Evolutionary conservation across 2,329 filamentous ascomycete species (phyloP).

Genomic region (Fusarium sp.): DNA sequence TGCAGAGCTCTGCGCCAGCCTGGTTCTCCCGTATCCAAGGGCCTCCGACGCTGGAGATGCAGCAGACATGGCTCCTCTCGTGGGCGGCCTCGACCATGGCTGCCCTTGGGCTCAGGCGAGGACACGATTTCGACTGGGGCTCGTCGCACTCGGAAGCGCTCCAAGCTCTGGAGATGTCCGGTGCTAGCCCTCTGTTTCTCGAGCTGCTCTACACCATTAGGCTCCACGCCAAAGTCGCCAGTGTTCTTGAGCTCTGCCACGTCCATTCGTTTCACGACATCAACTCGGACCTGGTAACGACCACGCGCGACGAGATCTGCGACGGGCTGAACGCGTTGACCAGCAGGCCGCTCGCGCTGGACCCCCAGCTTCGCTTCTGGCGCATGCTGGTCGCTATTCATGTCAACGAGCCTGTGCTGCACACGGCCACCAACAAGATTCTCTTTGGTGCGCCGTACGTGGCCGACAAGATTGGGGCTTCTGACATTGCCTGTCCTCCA

Average conservation of each 20-base stretch:
- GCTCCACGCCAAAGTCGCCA: constrained; percentile 12
- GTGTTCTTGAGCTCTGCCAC: constrained; percentile 11
- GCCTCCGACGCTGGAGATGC: constrained; percentile 17
- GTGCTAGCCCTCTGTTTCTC: constrained; percentile 8
- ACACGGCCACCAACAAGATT: constrained; percentile 25
- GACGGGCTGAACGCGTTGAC: not conserved
- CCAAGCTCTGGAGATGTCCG: not conserved
- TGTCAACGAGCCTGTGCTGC: constrained; percentile 17
- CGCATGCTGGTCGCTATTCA: constrained; percentile 14
- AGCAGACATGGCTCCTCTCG: constrained; percentile 17
- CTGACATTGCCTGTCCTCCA: constrained; percentile 15
- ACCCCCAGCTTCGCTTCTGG: constrained; percentile 25
- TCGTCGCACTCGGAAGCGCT: constrained; percentile 20
- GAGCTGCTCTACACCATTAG: constrained; percentile 16
- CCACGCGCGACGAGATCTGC: not conserved
- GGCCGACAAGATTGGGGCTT: constrained; percentile 21
- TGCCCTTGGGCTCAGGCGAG: constrained; percentile 6
- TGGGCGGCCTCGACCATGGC: constrained; percentile 24
- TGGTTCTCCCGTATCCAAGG: constrained; percentile 27
- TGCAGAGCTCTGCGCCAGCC: constrained; percentile 16
- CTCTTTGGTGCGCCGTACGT: constrained; percentile 24
- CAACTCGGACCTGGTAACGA: not conserved
- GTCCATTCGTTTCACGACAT: constrained; percentile 3
- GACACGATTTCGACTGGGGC: constrained; percentile 13
- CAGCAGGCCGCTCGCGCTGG: constrained; percentile 12